Evolutionary conservation across 345 rosid genomes (phyloP), one percentile per base, ranked within the genome.

Genomic region (Cochlearia excelsa): DNA sequence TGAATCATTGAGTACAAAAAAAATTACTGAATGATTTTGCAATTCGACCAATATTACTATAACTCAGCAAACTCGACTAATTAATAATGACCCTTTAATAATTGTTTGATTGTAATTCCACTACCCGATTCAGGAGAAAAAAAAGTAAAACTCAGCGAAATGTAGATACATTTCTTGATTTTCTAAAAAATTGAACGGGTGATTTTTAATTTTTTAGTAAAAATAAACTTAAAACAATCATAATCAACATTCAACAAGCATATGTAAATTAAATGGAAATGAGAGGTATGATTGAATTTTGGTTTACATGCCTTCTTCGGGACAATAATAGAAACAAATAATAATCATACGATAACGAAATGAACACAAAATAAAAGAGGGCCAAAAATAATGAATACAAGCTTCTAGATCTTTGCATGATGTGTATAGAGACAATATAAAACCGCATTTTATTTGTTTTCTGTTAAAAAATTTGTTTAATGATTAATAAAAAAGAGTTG

Each of bases 301-400:
- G 92, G 89, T 85, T 83, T 81, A 75, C 67, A 65, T 81, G 87
- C 80, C 86, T 69, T 79, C 83, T 80, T 80, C 84, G 48, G 46
- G 61, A 72, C 71, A 62, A 75, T 77, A 68, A 79, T 82, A 45
- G 77, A 71, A 79, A 80, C 82, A 82, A 79, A 63, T 62, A 59
- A 67, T 79, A 73, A 78, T 81, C 74, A 75, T 78, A 70, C 66
- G 85, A 73, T 57, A 70, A 78, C 64, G 78, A 79, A 76, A 73
- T 54, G 57, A 67, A 69, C 72, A 68, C 80, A 78, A 48, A 61
- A 68, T 41, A 44, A 53, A 46, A 60, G n/a, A 51, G 28, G 11
- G 59, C 35, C 9, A 33, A 49, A 35, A 2, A 38, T 38, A 29
- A 40, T n/a, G 48, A 46, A 3, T 23, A 30, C 26, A 68, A 52